A percentile compares a stretch with the other conserved stretches of the same genome.
Evolutionary conservation across 768 basidiomycete genomes (phyloP).

Genomic region (Tricholoma sp.): DNA sequence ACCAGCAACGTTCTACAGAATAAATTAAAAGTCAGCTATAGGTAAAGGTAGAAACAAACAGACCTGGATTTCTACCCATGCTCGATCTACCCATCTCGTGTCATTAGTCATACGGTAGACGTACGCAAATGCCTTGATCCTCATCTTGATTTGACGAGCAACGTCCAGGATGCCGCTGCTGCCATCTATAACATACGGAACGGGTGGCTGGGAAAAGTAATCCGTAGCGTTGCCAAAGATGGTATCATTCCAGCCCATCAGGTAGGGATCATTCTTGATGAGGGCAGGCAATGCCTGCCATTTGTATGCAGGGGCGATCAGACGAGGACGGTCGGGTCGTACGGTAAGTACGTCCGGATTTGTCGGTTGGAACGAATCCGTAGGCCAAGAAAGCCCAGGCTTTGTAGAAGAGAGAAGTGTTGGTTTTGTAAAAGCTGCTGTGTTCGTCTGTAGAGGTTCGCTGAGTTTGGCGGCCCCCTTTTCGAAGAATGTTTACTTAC

Average conservation of each 20-base stretch:
- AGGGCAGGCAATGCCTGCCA: constrained; percentile 78
- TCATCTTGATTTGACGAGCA: constrained; percentile 83
- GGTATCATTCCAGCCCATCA: constrained; percentile 82
- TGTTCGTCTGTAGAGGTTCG: constrained; percentile 52
- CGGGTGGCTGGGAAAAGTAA: constrained; percentile 60
- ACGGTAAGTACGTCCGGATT: constrained; percentile 54
- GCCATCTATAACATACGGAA: constrained; percentile 71
- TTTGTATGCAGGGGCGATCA: constrained; percentile 89
- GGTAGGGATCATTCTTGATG: constrained; percentile 80
- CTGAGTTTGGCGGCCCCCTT: not conserved
- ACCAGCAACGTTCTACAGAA: constrained; percentile 64
- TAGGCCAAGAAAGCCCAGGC: constrained; percentile 63
- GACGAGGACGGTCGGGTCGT: constrained; percentile 79
- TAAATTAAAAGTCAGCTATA: not conserved
- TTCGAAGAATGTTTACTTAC: constrained; percentile 43
- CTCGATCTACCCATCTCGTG: constrained; percentile 84
- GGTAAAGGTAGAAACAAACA: constrained; percentile 19
- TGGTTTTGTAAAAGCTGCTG: constrained; percentile 63
- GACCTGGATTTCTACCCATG: constrained; percentile 80
- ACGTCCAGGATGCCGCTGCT: constrained; percentile 89
- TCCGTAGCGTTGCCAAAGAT: constrained; percentile 85
- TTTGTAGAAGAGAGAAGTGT: constrained; percentile 61
- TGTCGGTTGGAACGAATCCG: constrained; percentile 68
- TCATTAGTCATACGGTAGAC: constrained; percentile 89
- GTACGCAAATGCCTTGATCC: constrained; percentile 90